Conservation (phyloP, 495 filamentous ascomycete genomes). For the Haplographium delicatum region DNA sequence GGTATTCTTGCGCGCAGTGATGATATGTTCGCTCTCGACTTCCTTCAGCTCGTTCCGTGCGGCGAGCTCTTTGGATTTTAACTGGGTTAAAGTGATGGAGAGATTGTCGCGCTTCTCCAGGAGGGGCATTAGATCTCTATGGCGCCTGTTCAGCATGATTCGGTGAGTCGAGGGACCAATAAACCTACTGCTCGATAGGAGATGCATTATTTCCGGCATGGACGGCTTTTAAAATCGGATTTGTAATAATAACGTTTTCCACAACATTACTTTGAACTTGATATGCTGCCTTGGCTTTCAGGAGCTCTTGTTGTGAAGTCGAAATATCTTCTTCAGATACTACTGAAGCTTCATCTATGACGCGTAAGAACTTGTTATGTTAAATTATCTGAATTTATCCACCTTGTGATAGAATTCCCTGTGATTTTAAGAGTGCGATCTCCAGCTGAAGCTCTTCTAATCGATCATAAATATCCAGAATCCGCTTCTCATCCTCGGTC, state of each 20-base stretch:
- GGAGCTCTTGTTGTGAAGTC: constrained; percentile 56
- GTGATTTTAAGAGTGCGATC: constrained; percentile 59
- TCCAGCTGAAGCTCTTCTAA: constrained; percentile 66
- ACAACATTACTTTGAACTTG: constrained; percentile 61
- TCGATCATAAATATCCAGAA: constrained; percentile 63
- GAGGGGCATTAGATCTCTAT: constrained; percentile 58
- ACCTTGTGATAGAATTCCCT: constrained; percentile 29
- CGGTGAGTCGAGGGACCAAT: background rate
- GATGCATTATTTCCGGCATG: constrained; percentile 62
- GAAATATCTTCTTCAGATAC: constrained; percentile 42
- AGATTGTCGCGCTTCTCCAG: constrained; percentile 63
- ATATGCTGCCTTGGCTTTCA: constrained; percentile 65
- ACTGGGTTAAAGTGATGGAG: constrained; percentile 52
- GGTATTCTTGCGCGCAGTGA: constrained; percentile 52
- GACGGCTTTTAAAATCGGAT: constrained; percentile 71
- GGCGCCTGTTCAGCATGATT: constrained; percentile 4
- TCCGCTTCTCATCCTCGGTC: constrained; percentile 53
- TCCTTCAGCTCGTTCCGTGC: constrained; percentile 43
- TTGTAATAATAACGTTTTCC: constrained; percentile 58
- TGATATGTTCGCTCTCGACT: constrained; percentile 50
- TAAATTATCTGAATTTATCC: background rate
- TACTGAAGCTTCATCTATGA: constrained; percentile 12
- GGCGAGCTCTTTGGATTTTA: constrained; percentile 45
- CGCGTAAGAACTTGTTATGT: constrained; percentile 4
- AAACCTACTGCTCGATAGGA: constrained; percentile 58